Base-by-base conservation (phyloP, 2,329 filamentous ascomycete species). In the Monascus ruber region DNA sequence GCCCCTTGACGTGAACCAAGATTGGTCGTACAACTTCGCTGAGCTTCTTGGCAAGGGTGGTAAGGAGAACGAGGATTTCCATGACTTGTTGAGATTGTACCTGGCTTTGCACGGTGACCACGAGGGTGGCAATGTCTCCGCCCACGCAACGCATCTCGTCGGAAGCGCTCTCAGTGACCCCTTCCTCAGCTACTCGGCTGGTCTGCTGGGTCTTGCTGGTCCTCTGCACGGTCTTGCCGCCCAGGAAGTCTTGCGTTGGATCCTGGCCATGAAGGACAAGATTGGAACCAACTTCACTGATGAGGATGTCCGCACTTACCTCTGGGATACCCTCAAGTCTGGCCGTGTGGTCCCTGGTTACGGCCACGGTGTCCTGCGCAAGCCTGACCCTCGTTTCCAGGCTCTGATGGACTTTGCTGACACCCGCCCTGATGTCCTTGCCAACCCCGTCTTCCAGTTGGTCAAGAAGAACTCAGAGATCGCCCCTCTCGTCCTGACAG, bases 1-100 rank as follows among this genome's bases (percentile, higher is more conserved):
- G 70, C 83, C 62, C 71, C 57, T 93, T 36, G 88, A 98, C 54
- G 65, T 77, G 42, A 74, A 83, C 51, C 85, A 95, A 68, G 91
- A 98, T 66, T 98, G 91, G 91, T 83, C 88, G 1, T 94, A 95
- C 74, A 98, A 98, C 74, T 98, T 95, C 57, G 91, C 91, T 34
- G 85, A 87, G 49, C 87, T 96, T 79, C 77, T 96, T 39, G 89
- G 89, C 57, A 94, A 93, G 70, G 77, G 81, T 37, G 86, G 87
- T 50, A 78, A 82, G 64, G 73, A 94, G 65, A 82, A 96, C 53
- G 38, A 56, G 42, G 53, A 65, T 45, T 59, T 98, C 75, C 89
- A 96, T 62, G 91, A 98, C 56, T 74, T 98, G 17, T 76, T 98
- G 46, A 79, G 91, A 52, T 71, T 98, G 27, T 98, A 98, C 67